These are phyloP conservation scores for Lycium ferocissimum DNA, from an alignment of 257 asterid genomes.

Conservation along the genomic window DNA sequence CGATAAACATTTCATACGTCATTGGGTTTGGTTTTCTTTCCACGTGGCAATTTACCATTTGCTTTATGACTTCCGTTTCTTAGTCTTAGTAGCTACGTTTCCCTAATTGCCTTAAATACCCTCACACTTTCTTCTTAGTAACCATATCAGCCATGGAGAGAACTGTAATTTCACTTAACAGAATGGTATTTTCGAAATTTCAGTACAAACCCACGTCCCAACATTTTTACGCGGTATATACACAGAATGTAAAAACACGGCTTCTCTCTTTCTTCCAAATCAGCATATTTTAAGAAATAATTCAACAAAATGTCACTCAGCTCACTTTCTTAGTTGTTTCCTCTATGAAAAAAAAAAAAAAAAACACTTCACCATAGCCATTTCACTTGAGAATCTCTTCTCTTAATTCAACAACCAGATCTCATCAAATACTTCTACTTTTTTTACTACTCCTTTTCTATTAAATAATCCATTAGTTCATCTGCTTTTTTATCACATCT, in stretches of 20 bases:
- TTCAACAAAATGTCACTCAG: neutral
- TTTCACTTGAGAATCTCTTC: conserved; percentile 18
- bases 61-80: neutral
- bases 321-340: conserved; percentile 33
- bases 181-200: conserved; percentile 18
- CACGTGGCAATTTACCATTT: conserved; percentile 35
- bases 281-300: neutral
- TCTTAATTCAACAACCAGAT: neutral
- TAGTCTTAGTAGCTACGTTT: conserved; percentile 57
- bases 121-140: neutral
- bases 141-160: neutral
- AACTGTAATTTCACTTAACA: neutral
- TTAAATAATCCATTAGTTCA: neutral
- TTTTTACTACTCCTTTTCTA: neutral
- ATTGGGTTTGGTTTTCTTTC: neutral
- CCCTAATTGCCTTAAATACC: conserved; percentile 37
- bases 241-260: conserved; percentile 55
- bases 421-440: conserved; percentile 29
- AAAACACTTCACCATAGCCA: too few relatives aligned
- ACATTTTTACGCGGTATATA: conserved; percentile 58
- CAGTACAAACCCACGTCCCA: neutral
- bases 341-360: neutral
- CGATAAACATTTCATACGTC: neutral
- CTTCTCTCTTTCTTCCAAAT: conserved; percentile 21
- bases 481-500: neutral